Evolutionary conservation across 768 basidiomycete genomes (phyloP).

Genomic region (Lactifluus echinatus): DNA sequence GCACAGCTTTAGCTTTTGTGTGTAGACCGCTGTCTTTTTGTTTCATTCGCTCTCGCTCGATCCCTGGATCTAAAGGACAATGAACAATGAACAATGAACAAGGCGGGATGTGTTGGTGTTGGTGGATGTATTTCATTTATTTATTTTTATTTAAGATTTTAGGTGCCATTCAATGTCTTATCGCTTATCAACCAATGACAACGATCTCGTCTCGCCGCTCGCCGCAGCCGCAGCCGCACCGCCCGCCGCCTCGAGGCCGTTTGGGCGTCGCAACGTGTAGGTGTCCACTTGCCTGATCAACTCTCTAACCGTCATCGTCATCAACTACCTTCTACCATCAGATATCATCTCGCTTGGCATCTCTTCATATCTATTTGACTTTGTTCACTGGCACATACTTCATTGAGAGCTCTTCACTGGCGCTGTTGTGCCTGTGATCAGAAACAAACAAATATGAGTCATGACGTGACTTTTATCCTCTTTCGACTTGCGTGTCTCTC

Average conservation of each 20-base stretch:
- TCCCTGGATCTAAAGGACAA: neutral
- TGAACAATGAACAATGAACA: no score
- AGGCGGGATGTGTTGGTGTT: no score
- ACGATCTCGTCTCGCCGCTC: neutral
- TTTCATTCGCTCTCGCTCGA: no score
- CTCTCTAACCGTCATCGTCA: neutral
- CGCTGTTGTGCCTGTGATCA: neutral
- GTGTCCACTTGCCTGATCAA: neutral
- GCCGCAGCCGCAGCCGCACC: neutral
- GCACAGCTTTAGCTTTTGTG: constrained; percentile 9
- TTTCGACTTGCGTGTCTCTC: neutral
- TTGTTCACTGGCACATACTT: neutral
- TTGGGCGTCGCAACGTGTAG: no score
- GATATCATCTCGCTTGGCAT: neutral
- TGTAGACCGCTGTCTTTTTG: neutral
- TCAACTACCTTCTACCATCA: neutral
- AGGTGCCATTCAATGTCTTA: neutral
- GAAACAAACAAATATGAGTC: neutral
- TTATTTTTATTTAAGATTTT: neutral
- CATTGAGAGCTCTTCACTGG: neutral
- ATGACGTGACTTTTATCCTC: neutral
- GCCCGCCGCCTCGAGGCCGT: neutral
- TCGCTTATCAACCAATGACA: constrained; percentile 3
- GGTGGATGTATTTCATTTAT: neutral
- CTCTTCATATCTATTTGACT: no score